phyloP scores from a whole-genome alignment of 176 grass and related monocot genomes.

The Bothriochloa decipiens region DNA sequence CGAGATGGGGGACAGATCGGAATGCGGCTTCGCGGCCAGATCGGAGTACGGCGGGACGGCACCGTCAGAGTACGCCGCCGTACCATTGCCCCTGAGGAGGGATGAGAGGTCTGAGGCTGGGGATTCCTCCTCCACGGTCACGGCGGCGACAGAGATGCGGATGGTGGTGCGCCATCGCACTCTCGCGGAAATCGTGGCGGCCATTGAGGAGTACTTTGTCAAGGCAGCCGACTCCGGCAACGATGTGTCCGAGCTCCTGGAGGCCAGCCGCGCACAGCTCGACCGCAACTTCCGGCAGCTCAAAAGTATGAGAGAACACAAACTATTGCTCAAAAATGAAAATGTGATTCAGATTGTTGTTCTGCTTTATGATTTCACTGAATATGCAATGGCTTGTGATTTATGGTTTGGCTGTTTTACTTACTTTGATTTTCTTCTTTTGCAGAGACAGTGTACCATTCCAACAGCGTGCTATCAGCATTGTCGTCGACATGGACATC shows the following conservation, averaged over 20 bases:
- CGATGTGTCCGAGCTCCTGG: slow-evolving; percentile 74
- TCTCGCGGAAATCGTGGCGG: slow-evolving; percentile 75
- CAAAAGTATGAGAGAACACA: slow-evolving; percentile 60
- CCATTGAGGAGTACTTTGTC: slow-evolving; percentile 89
- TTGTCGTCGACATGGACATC: slow-evolving; percentile 88
- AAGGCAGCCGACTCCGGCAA: slow-evolving; percentile 76
- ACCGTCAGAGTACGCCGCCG: slow-evolving; percentile 37
- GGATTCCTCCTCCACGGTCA: slow-evolving; percentile 46
- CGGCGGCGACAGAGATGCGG: slow-evolving; percentile 53
- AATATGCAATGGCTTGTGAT: not conserved
- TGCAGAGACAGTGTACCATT: slow-evolving; percentile 94
- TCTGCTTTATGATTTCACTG: not conserved
- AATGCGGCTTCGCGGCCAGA: slow-evolving; percentile 67
- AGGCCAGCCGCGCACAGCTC: slow-evolving; percentile 75
- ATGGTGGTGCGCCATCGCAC: slow-evolving; percentile 83
- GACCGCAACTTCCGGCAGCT: slow-evolving; percentile 86
- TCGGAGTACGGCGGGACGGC: slow-evolving; percentile 68
- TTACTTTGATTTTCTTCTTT: slow-evolving; percentile 30
- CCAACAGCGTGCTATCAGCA: slow-evolving; percentile 80
- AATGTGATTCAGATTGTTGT: slow-evolving; percentile 19
- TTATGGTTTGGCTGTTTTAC: slow-evolving; percentile 33
- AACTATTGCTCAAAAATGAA: not conserved
- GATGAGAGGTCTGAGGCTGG: slow-evolving; percentile 59
- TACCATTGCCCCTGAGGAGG: slow-evolving; percentile 51
- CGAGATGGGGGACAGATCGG: slow-evolving; percentile 68